Evolutionary conservation across 768 basidiomycete species (phyloP).

Genomic region (Termitomyces sp.): DNA sequence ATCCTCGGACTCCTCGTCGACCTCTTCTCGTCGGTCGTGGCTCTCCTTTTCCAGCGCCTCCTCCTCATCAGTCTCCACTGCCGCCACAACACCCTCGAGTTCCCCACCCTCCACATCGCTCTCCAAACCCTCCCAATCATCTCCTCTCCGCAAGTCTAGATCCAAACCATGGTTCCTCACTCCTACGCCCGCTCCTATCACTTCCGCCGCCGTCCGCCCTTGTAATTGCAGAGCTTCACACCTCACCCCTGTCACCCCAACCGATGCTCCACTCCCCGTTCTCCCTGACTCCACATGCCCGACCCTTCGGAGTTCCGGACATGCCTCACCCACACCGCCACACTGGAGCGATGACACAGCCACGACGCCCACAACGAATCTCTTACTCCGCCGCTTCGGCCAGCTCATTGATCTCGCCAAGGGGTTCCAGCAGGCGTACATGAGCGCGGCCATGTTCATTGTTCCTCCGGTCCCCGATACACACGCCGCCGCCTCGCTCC

Average conservation of each 20-base stretch:
- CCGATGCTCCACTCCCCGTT: slow-evolving; percentile 31
- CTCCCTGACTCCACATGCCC: neutral
- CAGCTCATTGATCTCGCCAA: slow-evolving; percentile 47
- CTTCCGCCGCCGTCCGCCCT: slow-evolving; percentile 20
- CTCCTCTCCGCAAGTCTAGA: slow-evolving; percentile 1
- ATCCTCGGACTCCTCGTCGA: slow-evolving; percentile 18
- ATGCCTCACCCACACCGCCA: neutral
- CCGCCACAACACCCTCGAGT: slow-evolving; percentile 29
- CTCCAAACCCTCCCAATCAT: neutral
- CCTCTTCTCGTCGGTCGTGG: slow-evolving; percentile 22
- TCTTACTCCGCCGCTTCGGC: slow-evolving; percentile 22
- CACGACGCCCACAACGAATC: neutral
- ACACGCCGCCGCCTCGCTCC: neutral
- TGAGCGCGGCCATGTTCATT: slow-evolving; percentile 47
- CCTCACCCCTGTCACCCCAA: slow-evolving; percentile 26
- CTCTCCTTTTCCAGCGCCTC: slow-evolving; percentile 18
- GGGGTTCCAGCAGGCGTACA: slow-evolving; percentile 53
- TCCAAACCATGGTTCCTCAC: slow-evolving; percentile 21
- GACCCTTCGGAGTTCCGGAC: neutral
- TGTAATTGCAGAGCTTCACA: slow-evolving; percentile 27
- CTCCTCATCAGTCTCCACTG: slow-evolving; percentile 25
- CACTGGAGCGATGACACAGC: neutral
- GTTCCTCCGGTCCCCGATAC: slow-evolving; percentile 13
- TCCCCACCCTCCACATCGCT: slow-evolving; percentile 8
- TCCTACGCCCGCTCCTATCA: slow-evolving; percentile 7